Evolutionary conservation across 2,329 filamentous ascomycete species (phyloP).

Genomic region (Diaporthe ilicicola): DNA sequence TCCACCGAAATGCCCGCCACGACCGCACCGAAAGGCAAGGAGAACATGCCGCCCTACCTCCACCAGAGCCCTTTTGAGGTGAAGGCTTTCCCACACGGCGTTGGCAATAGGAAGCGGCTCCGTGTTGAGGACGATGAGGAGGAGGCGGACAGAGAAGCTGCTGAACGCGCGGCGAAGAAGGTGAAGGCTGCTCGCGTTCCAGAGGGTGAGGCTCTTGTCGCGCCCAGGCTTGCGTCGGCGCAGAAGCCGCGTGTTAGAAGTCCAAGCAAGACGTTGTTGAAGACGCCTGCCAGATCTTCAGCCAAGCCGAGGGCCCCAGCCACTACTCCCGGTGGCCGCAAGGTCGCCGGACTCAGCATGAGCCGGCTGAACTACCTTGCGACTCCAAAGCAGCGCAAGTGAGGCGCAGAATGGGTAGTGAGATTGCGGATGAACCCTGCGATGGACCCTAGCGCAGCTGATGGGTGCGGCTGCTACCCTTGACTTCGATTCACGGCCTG

Average conservation of each 20-base stretch:
- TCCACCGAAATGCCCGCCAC: constrained; percentile 39
- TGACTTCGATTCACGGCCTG: not conserved
- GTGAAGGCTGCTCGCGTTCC: constrained; percentile 58
- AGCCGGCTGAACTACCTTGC: constrained; percentile 28
- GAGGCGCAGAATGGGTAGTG: not conserved
- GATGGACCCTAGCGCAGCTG: not conserved
- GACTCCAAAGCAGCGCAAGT: constrained; percentile 33
- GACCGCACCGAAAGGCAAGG: constrained; percentile 57
- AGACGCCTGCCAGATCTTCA: constrained; percentile 22
- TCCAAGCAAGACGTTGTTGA: constrained; percentile 28
- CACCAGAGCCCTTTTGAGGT: constrained; percentile 41
- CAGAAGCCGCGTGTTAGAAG: constrained; percentile 19
- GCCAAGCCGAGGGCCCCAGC: constrained; percentile 25
- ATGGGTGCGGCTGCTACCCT: not conserved
- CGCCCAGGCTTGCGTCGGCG: constrained; percentile 51
- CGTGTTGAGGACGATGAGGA: constrained; percentile 66
- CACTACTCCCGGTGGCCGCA: constrained; percentile 26
- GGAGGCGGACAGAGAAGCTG: constrained; percentile 57
- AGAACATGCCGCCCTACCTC: constrained; percentile 56
- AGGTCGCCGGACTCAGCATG: constrained; percentile 23
- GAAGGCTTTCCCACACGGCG: constrained; percentile 65
- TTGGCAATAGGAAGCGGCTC: constrained; percentile 72
- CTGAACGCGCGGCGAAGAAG: constrained; percentile 66
- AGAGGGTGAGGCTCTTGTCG: constrained; percentile 62
- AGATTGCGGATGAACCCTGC: not conserved